Evolutionary conservation across 2,329 filamentous ascomycete species (phyloP), one percentile per base, ranked within the genome.

Genomic region (Arthrobotrys entomopaga): DNA sequence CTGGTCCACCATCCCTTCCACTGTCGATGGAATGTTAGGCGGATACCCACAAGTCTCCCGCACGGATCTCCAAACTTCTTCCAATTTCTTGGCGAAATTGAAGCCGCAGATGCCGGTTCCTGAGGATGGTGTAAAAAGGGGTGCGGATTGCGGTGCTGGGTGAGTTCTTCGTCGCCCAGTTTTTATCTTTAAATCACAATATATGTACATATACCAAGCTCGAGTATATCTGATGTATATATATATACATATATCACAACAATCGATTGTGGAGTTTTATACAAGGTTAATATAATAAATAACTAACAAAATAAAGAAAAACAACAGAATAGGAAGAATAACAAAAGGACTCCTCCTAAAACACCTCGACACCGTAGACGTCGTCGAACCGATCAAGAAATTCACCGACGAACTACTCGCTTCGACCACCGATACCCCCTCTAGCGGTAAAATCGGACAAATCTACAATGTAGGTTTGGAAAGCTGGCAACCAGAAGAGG

Each of bases 341-440:
- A 96, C 92, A 0, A 85, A 90, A 67, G 91, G 90, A 0, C 85
- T 97, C 2, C 84, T 97, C n/a, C 63, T 76, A n/a, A 77, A 77
- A 38, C 82, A 89, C 26, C 84, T 87, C 22, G 83, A 94, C 0
- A 82, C 85, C 1, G 89, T 97, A 5, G 93, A 97, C 80, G 85
- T 96, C 20, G 87, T 97, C 34, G 93, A 97, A 83, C 94, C 93
- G 0, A 87, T 97, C 19, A 83, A 85, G 78, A 92, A 93, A 80
- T 96, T 97, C 81, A 93, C 92, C 0, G 84, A 85, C 13, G 83
- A 84, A 19, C 82, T 96, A 6, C 80, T 81, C 4, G 79, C 81
- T 0, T 79, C 80, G 2, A 77, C 80, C 8, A 74, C 66, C 6
- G 78, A 80, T 50, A 79, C 80, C 22, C 80, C 81, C 53, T 74